Base-by-base conservation (phyloP, 225 moss, liverwort and hornwort species). In the Straminergon stramineum region DNA sequence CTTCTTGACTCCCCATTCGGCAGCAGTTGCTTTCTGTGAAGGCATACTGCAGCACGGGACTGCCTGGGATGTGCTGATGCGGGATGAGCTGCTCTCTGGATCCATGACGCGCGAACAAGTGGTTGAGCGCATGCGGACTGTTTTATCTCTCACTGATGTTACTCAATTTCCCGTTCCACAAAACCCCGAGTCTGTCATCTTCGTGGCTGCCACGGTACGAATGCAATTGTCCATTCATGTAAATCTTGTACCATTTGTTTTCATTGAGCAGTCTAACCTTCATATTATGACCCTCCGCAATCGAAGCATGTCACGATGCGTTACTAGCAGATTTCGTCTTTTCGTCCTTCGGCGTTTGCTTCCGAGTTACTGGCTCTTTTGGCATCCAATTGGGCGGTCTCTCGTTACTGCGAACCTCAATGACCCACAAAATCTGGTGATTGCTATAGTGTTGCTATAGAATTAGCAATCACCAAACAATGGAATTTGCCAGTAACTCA, bases 11-110 rank as follows among this genome's bases (percentile, higher is more conserved):
- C 99, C 99, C 30, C 99, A 99, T 91, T 99, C 99, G 82, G 99
- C 99, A 87, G 99, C 99, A 57, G 99, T 97, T 55, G 96, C 99
- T 18, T 99, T 99, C 75, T 99, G 99, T 91, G 99, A 99, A 88
- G 99, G 99, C 75, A 97, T 99, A 70, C 86, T 99, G 84, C 99
- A 97, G 90, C 91, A 99, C 82, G 99, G 96, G 68, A 97, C 97
- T 81, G 99, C 99, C 75, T 99, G 99, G 99, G 97, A 99, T 79
- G 97, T 94, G 75, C 94, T 99, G 66, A 96, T 96, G 97, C 95
- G 92, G 68, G 99, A 97, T 93, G 95, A 96, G 88, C 91, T 95
- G 85, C 93, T 95, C 61, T 84, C 90, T 64, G 88, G 93, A n/a
- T 91, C 93, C 77, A 94, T 99, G 99, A 99, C 96, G 58, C 90